Evolutionary conservation across 768 basidiomycete genomes (phyloP).

Genomic region (Crucibulum laeve): DNA sequence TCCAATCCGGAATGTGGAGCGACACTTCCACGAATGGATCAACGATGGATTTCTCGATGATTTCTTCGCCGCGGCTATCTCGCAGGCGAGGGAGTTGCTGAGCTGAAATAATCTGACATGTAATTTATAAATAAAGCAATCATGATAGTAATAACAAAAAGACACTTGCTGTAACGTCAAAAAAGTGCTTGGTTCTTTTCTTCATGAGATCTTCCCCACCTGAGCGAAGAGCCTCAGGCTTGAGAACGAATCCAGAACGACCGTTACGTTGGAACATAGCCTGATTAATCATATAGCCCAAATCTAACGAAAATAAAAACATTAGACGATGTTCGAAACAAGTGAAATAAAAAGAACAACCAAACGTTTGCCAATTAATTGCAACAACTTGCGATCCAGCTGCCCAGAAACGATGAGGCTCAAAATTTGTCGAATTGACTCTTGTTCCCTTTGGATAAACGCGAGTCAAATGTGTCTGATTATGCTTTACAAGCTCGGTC

Average conservation of each 20-base stretch:
- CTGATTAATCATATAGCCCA: slow-evolving; percentile 88
- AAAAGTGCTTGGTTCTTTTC: slow-evolving; percentile 49
- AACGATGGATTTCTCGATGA: slow-evolving; percentile 46
- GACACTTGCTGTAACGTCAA: slow-evolving; percentile 56
- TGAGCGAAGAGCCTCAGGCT: slow-evolving; percentile 73
- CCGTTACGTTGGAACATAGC: slow-evolving; percentile 95
- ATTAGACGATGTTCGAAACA: background rate
- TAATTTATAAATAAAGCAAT: background rate
- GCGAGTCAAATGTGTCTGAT: slow-evolving; percentile 73
- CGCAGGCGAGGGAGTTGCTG: slow-evolving; percentile 83
- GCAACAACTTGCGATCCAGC: slow-evolving; percentile 88
- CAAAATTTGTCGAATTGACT: slow-evolving; percentile 81
- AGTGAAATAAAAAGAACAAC: slow-evolving; percentile 37
- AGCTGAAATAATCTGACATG: slow-evolving; percentile 62
- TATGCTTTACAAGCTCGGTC: slow-evolving; percentile 82
- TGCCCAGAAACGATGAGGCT: slow-evolving; percentile 87
- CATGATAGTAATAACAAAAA: background rate
- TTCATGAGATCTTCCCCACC: slow-evolving; percentile 55
- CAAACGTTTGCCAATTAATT: slow-evolving; percentile 96
- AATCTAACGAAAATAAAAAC: slow-evolving; percentile 41
- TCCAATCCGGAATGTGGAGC: slow-evolving; percentile 74
- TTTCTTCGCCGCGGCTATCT: slow-evolving; percentile 56
- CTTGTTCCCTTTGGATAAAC: slow-evolving; percentile 85
- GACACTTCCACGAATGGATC: slow-evolving; percentile 84
- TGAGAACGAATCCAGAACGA: slow-evolving; percentile 85